Evolutionary conservation across 2,329 filamentous ascomycete genomes (phyloP).

Genomic region (Didymella glomerata): DNA sequence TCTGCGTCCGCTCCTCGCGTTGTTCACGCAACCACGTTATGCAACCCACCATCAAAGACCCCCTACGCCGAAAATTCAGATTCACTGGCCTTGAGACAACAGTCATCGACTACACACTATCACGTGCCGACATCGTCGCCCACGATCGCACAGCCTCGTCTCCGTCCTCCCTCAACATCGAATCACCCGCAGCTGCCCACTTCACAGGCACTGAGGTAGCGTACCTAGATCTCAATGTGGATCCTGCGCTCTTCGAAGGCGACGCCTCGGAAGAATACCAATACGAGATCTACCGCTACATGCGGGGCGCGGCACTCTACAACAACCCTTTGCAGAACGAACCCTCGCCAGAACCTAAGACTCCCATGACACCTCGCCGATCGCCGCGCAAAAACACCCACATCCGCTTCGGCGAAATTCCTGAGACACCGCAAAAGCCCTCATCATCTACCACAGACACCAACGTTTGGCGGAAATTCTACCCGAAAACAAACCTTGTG

Average conservation of each 20-base stretch:
- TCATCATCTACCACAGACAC: neutral
- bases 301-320: conserved; percentile 57
- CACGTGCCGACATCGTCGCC: conserved; percentile 62
- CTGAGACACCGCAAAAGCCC: conserved; percentile 11
- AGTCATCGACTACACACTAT: conserved; percentile 73
- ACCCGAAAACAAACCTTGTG: conserved; percentile 68
- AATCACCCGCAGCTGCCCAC: conserved; percentile 4
- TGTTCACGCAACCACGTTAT: conserved; percentile 34
- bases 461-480: conserved; percentile 61
- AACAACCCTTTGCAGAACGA: conserved; percentile 52
- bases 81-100: conserved; percentile 67
- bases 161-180: conserved; percentile 17
- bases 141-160: conserved; percentile 21
- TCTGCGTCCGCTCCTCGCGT: conserved; percentile 60
- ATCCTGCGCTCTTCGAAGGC: conserved; percentile 56
- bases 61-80: conserved; percentile 54
- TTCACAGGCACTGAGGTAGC: conserved; percentile 45
- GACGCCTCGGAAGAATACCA: conserved; percentile 61
- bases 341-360: conserved; percentile 10
- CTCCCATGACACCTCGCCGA: conserved; percentile 28
- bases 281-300: conserved; percentile 65
- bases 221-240: conserved; percentile 57
- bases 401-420: conserved; percentile 35
- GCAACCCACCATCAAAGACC: conserved; percentile 47
- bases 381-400: conserved; percentile 41